These are phyloP conservation scores for Aspergillus ibericus DNA, from an alignment of 2,329 filamentous ascomycete species.

Conservation along the genomic window DNA sequence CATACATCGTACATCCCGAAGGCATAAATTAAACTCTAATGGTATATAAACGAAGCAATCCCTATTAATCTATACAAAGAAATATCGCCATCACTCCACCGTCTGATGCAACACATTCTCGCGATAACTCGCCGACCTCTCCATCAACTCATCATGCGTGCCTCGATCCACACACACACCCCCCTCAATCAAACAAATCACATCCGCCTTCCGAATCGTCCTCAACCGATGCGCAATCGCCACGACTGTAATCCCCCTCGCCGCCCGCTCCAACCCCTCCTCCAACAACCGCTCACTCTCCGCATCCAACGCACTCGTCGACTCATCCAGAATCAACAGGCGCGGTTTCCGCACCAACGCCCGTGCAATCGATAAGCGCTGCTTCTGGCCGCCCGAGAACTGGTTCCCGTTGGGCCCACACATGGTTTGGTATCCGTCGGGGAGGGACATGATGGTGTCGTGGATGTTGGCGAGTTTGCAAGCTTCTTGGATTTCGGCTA, in stretches of 20 bases:
- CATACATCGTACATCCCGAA: too few species aligned
- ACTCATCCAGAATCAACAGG: constrained; percentile 61
- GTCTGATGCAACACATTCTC: constrained; percentile 42
- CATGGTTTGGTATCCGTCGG: constrained; percentile 64
- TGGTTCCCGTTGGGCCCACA: constrained; percentile 58
- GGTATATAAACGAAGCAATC: too few species aligned
- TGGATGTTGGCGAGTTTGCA: constrained; percentile 70
- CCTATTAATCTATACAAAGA: too few species aligned
- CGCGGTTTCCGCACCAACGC: constrained; percentile 57
- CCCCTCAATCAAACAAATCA: constrained; percentile 74
- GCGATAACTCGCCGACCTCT: constrained; percentile 41
- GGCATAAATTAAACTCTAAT: too few species aligned
- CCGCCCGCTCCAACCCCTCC: constrained; percentile 38
- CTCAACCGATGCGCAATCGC: constrained; percentile 45
- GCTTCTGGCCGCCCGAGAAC: constrained; percentile 60
- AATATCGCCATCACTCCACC: constrained; percentile 24
- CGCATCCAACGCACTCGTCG: constrained; percentile 59
- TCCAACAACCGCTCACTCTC: constrained; percentile 53
- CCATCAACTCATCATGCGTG: constrained; percentile 61
- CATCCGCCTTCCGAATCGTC: constrained; percentile 67
- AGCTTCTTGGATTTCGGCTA: constrained; percentile 65
- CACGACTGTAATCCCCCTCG: constrained; percentile 41
- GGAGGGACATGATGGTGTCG: constrained; percentile 63
- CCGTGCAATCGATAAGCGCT: constrained; percentile 59
- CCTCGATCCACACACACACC: constrained; percentile 64